Evolutionary conservation across 441 rosid species (phyloP).

Genomic region (Populus trichocarpa): DNA sequence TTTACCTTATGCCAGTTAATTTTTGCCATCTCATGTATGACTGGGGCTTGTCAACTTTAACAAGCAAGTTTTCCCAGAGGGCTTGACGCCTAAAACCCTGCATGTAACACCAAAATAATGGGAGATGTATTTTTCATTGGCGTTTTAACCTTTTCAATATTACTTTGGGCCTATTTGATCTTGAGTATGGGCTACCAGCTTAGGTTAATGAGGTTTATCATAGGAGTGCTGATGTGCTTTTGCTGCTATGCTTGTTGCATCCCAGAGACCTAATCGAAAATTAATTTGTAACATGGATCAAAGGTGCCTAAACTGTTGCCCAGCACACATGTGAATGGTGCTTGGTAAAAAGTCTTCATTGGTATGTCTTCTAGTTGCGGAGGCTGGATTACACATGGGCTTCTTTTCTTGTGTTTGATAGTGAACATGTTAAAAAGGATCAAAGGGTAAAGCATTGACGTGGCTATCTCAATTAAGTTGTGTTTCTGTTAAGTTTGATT

Average conservation of each 20-base stretch:
- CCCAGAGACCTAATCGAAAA: background rate
- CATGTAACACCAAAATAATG: background rate
- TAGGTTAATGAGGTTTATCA: background rate
- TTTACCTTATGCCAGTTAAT: background rate
- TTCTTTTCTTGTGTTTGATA: background rate
- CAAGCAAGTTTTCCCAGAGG: background rate
- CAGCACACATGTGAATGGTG: background rate
- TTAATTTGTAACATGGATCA: background rate
- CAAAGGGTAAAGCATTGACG: background rate
- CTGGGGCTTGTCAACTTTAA: background rate
- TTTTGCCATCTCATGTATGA: background rate
- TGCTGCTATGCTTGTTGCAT: background rate
- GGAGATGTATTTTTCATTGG: background rate
- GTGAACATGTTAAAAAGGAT: background rate
- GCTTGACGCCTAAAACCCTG: background rate
- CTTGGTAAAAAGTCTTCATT: background rate
- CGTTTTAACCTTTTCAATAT: background rate
- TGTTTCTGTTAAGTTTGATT: background rate
- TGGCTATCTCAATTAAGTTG: background rate
- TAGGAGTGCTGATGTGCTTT: background rate
- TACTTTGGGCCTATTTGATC: background rate
- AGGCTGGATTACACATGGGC: background rate
- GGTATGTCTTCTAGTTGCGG: background rate
- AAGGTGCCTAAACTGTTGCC: background rate
- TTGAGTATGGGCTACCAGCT: background rate